Evolutionary conservation across 2,329 filamentous ascomycete species (phyloP), one percentile per base, ranked within the genome.

Genomic region (Plenodomus tracheiphilus): DNA sequence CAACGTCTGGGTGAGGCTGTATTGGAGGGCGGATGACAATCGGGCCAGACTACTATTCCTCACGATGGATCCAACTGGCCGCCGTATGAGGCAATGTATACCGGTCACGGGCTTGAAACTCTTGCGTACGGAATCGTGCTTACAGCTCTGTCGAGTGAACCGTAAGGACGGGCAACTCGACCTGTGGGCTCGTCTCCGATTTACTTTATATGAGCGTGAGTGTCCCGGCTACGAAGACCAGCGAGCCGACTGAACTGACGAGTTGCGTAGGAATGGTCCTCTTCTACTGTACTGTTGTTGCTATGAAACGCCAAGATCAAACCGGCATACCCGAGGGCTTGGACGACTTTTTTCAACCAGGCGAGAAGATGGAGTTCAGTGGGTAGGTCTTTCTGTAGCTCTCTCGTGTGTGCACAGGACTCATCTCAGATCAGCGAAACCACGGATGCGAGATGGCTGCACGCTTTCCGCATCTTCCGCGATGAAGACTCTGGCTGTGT

Each of bases 261-360:
- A 16, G 9, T 32, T 62, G 15, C 22, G 3, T 39, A 81, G 79
- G 75, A 40, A 79, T 85, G 77, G 79, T 82, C 2, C 62, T 82
- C 1, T 84, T 85, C 65, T 82, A 81, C 62, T 79, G 76, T 52
- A 79, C 79, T 0, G 78, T 83, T 46, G 65, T 84, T 9, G 81
- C 81, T 0, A 77, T 85, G 68, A 83, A 84, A 52, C 75, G 77
- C 8, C 81, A 85, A 58, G 82, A 85, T 59, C 65, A 69, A 16
- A 70, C 66, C 18, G 66, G 62, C 22, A 74, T 69, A 4, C 69
- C 73, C 22, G 66, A 65, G 17, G 64, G 66, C 2, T 72, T 79
- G 13, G 74, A 78, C 39, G 78, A 82, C 47, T 75, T 76, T 46
- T 79, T 81, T 54, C 69, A 83, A n/a, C 69, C 61, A 10, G 67